Percentiles rank a stretch among this genome's conserved stretches.
Conservation (phyloP, 257 asterid genomes). For the Petrea volubilis region DNA sequence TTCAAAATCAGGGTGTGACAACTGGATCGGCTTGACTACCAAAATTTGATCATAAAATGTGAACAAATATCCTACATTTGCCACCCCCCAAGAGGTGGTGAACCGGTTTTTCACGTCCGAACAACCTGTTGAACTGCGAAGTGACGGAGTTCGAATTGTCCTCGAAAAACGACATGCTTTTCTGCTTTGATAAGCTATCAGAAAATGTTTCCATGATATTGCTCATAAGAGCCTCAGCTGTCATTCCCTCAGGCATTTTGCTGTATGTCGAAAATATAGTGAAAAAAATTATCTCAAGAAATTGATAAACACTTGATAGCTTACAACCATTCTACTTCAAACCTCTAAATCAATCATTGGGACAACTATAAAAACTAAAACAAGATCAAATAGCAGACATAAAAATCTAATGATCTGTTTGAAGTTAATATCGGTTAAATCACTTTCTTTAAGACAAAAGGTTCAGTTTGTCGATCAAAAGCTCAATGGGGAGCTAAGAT, state of each 20-base stretch:
- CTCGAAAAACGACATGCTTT: slow-evolving; percentile 44
- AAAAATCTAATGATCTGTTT: background rate
- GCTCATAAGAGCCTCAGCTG: slow-evolving; percentile 57
- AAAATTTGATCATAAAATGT: background rate
- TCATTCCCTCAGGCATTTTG: slow-evolving; percentile 74
- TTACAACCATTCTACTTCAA: too few species aligned
- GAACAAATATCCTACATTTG: slow-evolving; percentile 46
- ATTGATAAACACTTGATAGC: too few species aligned
- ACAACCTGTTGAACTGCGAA: slow-evolving; percentile 56
- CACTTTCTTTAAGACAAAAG: background rate
- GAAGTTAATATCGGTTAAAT: background rate
- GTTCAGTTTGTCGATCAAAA: background rate
- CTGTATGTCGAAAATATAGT: background rate
- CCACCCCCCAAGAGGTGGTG: slow-evolving; percentile 83
- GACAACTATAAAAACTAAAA: background rate
- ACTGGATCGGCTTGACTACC: too few species aligned
- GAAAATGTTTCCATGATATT: slow-evolving; percentile 61
- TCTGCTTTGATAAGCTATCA: slow-evolving; percentile 54
- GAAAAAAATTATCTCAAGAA: background rate
- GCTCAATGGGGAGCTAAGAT: background rate
- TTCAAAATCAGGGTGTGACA: background rate
- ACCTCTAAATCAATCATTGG: background rate
- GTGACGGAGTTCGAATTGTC: slow-evolving; percentile 39
- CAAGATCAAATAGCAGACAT: background rate
- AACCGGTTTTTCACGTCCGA: slow-evolving; percentile 77